Percentiles rank a stretch among this genome's conserved stretches.
These are phyloP conservation scores for Psidium guajava DNA, from an alignment of 345 rosid species.

Conservation along the genomic window DNA sequence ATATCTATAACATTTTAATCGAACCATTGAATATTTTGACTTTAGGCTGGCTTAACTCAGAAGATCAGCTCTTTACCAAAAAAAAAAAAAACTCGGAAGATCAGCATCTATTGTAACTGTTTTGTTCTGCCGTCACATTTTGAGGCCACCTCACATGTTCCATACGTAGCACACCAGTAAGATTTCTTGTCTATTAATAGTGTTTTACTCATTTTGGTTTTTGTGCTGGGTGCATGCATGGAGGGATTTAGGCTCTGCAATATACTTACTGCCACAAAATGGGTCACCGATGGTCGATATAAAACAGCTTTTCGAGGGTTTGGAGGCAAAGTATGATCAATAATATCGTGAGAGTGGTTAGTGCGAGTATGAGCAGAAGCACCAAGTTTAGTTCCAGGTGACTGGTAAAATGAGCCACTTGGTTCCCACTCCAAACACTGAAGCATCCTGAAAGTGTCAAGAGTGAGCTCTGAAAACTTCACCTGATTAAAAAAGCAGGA, in stretches of 20 bases:
- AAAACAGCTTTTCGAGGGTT: constrained; percentile 84
- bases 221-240: neutral
- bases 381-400: constrained; percentile 37
- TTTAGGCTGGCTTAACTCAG: neutral
- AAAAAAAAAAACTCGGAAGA: neutral
- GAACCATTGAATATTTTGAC: neutral
- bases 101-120: neutral
- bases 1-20: neutral
- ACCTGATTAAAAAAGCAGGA: constrained; percentile 31
- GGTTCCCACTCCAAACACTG: constrained; percentile 99
- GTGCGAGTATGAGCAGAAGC: constrained; percentile 42
- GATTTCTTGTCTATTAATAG: neutral
- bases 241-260: neutral
- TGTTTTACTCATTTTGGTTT: neutral
- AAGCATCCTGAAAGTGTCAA: constrained; percentile 94
- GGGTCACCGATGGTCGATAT: constrained; percentile 78
- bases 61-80: no score
- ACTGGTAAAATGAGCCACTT: constrained; percentile 74
- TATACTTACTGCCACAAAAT: constrained; percentile 78
- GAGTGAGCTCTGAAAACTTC: constrained; percentile 91
- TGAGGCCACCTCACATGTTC: neutral
- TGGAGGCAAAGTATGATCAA: constrained; percentile 85
- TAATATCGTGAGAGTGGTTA: constrained; percentile 54
- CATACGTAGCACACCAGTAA: neutral
- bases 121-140: neutral